A percentile compares a stretch with the other conserved stretches of the same genome.
Conservation (phyloP, 768 basidiomycete species). For the Tephrocybe sp. region DNA sequence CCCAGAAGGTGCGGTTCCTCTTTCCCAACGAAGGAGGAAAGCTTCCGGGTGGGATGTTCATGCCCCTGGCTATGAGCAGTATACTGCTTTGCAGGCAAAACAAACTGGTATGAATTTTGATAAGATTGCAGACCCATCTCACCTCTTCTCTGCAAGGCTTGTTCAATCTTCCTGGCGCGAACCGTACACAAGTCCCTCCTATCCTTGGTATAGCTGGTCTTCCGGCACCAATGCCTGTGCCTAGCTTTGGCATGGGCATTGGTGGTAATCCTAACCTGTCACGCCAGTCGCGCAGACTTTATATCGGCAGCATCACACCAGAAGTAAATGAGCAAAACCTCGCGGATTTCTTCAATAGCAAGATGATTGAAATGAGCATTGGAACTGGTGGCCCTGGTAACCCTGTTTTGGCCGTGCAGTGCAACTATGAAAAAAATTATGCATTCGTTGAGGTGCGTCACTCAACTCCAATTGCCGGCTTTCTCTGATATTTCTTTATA, state of each 20-base stretch:
- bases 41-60: slow-evolving; percentile 97
- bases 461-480: neutral
- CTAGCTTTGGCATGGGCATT: slow-evolving; percentile 83
- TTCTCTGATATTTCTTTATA: slow-evolving; percentile 29
- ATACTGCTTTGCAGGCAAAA: slow-evolving; percentile 96
- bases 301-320: slow-evolving; percentile 95
- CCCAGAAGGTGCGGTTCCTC: slow-evolving; percentile 75
- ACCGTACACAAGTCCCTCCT: slow-evolving; percentile 82
- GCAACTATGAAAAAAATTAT: slow-evolving; percentile 98
- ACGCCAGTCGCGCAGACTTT: slow-evolving; percentile 90
- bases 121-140: slow-evolving; percentile 1
- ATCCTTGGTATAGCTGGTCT: slow-evolving; percentile 80
- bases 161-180: slow-evolving; percentile 95
- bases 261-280: slow-evolving; percentile 86
- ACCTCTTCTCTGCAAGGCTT: slow-evolving; percentile 53
- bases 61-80: slow-evolving; percentile 93
- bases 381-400: slow-evolving; percentile 84
- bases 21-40: slow-evolving; percentile 85
- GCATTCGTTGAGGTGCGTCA: slow-evolving; percentile 90
- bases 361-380: slow-evolving; percentile 92
- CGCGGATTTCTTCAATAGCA: slow-evolving; percentile 90
- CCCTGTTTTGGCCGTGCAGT: slow-evolving; percentile 89
- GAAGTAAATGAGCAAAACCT: slow-evolving; percentile 93
- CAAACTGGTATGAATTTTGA: slow-evolving; percentile 70
- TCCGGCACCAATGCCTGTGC: slow-evolving; percentile 80